Base-by-base conservation (phyloP, 192 early-diverging fungal species). In the Coemansia nantahalensis region DNA sequence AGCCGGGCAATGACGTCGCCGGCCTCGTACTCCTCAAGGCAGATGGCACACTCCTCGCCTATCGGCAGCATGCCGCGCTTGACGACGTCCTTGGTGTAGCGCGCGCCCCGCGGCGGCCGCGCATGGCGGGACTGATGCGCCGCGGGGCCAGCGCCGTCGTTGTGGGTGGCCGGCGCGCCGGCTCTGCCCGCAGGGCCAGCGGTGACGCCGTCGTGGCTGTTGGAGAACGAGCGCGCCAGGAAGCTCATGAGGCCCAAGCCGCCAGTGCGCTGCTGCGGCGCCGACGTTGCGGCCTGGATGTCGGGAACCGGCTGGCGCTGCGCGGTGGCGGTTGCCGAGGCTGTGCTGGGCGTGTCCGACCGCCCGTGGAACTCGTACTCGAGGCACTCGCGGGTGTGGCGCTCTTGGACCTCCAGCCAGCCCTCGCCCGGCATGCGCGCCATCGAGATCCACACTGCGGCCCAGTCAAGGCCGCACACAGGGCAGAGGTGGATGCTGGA, bases 1-100 rank as follows among this genome's bases (percentile, higher is more conserved):
- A 93, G 77, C 3, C 90, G 68, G 1, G 91, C 89, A 40, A 93
- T 86, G 13, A 78, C 71, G 54, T 92, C 80, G 71, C 88, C 90
- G 31, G 82, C 51, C 42, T 79, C 79, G 82, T 91, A 94, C 59
- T 97, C 94, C 49, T 94, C 90, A 79, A 97, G 92, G 75, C 94
- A 97, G 38, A 97, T 97, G 0, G 88, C 81, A 66, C 94, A 97
- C 55, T 97, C 94, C 56, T 83, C 82, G 22, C 82, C 86, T 36
- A 88, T 59, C 54, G 86, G 57, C 14, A 81, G 77, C 14, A 82
- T 82, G 32, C 82, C 78, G 18, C 68, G 55, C 5, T 73, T 72
- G 8, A 90, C 62, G 51, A 80, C 79, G 48, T 85, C 85, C 0
- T 83, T 39, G n/a, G 70, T 53, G 30, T 71, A 77, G 43, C 48